phyloP scores from a whole-genome alignment of 2,329 filamentous ascomycete species.

The Zarea fungicola region DNA sequence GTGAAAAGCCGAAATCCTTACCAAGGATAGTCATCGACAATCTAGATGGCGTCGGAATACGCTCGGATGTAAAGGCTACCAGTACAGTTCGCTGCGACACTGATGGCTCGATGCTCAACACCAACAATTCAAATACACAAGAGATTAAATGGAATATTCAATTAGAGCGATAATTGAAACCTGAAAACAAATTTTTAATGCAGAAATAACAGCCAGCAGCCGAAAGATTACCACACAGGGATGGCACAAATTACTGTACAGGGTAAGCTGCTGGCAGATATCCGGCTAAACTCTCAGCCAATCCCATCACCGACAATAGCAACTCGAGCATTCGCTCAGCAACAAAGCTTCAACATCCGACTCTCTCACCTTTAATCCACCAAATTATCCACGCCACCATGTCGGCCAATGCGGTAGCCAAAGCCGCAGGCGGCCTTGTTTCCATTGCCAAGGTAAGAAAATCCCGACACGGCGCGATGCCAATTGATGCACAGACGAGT shows the following conservation, averaged over 20 bases:
- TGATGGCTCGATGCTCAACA: too few relatives aligned
- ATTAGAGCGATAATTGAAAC: too few relatives aligned
- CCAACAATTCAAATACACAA: too few relatives aligned
- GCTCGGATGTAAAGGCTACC: too few relatives aligned
- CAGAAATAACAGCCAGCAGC: too few relatives aligned
- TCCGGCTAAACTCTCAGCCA: conserved; percentile 16
- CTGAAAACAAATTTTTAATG: too few relatives aligned
- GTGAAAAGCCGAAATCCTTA: too few relatives aligned
- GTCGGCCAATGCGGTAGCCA: conserved; percentile 56
- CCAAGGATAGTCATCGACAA: too few relatives aligned
- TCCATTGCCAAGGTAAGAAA: conserved; percentile 54
- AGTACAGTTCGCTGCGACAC: too few relatives aligned
- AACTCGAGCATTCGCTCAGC: conserved; percentile 16
- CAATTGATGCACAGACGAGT: conserved; percentile 17
- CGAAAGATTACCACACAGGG: too few relatives aligned
- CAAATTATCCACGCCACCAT: conserved; percentile 37
- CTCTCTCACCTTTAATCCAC: conserved; percentile 14
- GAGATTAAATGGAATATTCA: too few relatives aligned
- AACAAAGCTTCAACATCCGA: conserved; percentile 6
- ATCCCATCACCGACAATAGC: conserved; percentile 12
- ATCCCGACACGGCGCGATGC: conserved; percentile 13
- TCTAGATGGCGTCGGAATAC: too few relatives aligned
- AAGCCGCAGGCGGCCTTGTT: conserved; percentile 49
- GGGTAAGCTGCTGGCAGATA: conserved; percentile 14
- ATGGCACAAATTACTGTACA: background rate